These are phyloP conservation scores for Diaporthe ampelina DNA, from an alignment of 2,329 filamentous ascomycete genomes.

Conservation along the genomic window DNA sequence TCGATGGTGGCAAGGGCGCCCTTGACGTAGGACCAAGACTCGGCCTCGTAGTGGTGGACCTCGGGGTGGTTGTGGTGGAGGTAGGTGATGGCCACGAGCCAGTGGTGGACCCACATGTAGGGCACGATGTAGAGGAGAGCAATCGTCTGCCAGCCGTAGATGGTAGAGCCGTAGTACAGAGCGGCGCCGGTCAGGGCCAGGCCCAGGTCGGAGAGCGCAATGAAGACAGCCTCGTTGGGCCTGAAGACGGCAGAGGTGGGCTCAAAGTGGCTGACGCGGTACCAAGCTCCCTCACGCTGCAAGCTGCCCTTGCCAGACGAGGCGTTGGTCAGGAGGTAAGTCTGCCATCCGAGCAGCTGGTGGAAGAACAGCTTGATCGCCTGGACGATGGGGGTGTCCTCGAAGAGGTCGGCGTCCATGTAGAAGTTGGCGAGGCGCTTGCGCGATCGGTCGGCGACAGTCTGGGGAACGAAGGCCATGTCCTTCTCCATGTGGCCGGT, in stretches of 20 bases:
- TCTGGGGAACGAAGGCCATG: conserved; percentile 73
- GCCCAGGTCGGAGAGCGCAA: conserved; percentile 73
- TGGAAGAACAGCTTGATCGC: conserved; percentile 69
- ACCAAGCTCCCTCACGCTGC: conserved; percentile 60
- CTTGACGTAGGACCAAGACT: conserved; percentile 73
- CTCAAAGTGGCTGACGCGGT: conserved; percentile 69
- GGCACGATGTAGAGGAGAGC: conserved; percentile 73
- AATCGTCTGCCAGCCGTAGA: conserved; percentile 69
- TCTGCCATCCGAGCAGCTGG: conserved; percentile 75
- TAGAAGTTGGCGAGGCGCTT: conserved; percentile 56
- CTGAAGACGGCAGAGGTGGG: conserved; percentile 73
- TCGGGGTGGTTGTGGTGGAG: conserved; percentile 78
- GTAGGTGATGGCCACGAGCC: conserved; percentile 82
- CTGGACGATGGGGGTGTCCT: conserved; percentile 73
- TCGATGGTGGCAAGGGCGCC: conserved; percentile 75
- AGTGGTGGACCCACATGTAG: conserved; percentile 80
- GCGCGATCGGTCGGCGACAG: conserved; percentile 53
- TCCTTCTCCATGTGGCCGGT: conserved; percentile 78
- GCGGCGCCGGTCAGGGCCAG: conserved; percentile 64
- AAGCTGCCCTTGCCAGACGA: conserved; percentile 63
- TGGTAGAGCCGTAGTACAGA: conserved; percentile 65
- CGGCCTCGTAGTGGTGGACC: conserved; percentile 70
- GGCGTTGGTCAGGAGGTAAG: conserved; percentile 73
- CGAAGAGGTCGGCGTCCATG: conserved; percentile 66
- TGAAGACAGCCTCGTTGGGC: conserved; percentile 66